Base-by-base conservation (phyloP, 805 yeast genomes). In the Saccharomycopsis synnaedendra region DNA sequence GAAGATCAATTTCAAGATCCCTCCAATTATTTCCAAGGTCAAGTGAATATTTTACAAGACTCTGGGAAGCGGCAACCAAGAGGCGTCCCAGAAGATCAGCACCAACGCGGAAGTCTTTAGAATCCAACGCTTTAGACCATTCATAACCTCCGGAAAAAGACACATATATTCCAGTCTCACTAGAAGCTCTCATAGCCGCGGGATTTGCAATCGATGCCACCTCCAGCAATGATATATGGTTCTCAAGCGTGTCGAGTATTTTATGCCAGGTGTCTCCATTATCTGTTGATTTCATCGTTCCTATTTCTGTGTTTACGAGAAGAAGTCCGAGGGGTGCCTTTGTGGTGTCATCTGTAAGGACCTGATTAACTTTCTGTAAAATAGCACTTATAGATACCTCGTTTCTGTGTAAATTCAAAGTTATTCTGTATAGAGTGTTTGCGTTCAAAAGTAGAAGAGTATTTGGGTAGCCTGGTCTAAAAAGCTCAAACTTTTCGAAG, bases 1-100 rank as follows among this genome's bases (percentile, higher is more conserved):
- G 9, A 11, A 40, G 8, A 5, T 5, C 7, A 8, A 27, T 19
- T 9, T 39, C 32, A 10, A 3, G 19, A n/a, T n/a, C n/a, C 27
- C 32, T 38, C 89, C 93, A 86, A 3, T 79, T 61, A 31, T 65
- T 58, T 39, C 96, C 96, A 58, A 82, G 85, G 60, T 86, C 88
- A n/a, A 79, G 58, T 0, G 94, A 80, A 56, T 71, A 86, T 45
- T 60, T 66, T 36, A 72, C 19, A n/a, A 9, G 5, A 35, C 7
- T 11, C 32, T 10, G 61, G 45, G 67, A 67, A 0, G 75, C 61
- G 2, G 85, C 82, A 3, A 82, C 61, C 9, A 85, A 71, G 7
- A 85, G 60, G 56, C 85, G 82, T 32, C 95, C 96, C 48, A 19
- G 19, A 19, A 19, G 19, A 19, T 73, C 74, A 61, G 85, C 90